Base-by-base conservation (phyloP, 2,329 filamentous ascomycete genomes). In the Hypoxylon sp. region DNA sequence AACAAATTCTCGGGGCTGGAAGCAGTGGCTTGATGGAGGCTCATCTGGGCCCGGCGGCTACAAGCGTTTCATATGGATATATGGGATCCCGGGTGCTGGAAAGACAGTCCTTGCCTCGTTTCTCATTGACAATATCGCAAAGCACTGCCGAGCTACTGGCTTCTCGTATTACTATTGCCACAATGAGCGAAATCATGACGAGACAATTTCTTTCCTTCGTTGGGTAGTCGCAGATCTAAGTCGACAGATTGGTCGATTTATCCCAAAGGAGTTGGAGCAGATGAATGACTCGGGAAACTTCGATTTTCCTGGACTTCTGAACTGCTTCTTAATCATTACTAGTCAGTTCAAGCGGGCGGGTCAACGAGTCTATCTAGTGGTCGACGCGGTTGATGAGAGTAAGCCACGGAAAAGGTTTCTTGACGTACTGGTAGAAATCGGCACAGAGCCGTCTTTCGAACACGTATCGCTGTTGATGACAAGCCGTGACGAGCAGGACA, bases 371-470 rank as follows among this genome's bases (percentile, higher is more conserved):
- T 76, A 73, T 26, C 37, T 80, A 1, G 63, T 76, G 3, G 51
- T 79, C 3, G 77, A 78, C 48, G 77, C 77, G 3, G 67, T 78
- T 6, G 77, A 79, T 46, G 78, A 79, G 58, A 79, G 77, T 35
- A 62, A 57, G 14, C 66, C 74, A 11, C 63, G 74, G 13, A 48
- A 31, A 0, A 65, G 71, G 9, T 63, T 78, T 3, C 63, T 77
- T 3, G 57, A 60, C 0, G 55, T 73, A n/a, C 47, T 79, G 24
- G 52, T 66, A 2, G 63, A 58, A 6, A 66, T 79, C 26, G 73
- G 74, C 13, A 75, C 71, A 14, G 59, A 72, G 4, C 14, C 57
- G 0, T 46, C 65, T 10, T 78, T 75, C 52, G 14, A 53, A 1
- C 73, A 75, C 3, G 63, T 79, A 8, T 77, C 69, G 0, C 58